Conservation (phyloP, 2,329 filamentous ascomycete genomes). For the Fusarium sp. region DNA sequence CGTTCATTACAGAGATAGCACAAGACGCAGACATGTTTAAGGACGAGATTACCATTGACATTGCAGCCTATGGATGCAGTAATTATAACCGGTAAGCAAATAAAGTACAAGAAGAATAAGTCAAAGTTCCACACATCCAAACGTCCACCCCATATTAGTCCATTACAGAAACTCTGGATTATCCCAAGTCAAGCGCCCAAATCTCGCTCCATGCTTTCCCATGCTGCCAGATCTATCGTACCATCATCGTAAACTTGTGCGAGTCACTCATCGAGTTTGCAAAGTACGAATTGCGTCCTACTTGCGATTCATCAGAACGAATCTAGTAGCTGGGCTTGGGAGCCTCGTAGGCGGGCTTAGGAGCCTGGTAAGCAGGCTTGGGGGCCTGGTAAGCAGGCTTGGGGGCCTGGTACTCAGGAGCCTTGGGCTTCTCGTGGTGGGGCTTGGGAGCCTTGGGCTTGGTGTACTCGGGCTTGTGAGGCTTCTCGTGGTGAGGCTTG, state of each 20-base stretch:
- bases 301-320: neutral
- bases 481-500: slow-evolving; percentile 1
- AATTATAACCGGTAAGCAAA: slow-evolving; percentile 13
- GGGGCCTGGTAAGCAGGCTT: neutral
- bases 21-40: no score
- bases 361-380: neutral
- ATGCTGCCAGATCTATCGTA: neutral
- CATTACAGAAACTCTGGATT: neutral
- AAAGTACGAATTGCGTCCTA: neutral
- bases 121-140: neutral
- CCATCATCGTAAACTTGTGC: neutral
- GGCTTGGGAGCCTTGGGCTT: neutral
- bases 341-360: no score
- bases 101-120: slow-evolving; percentile 11
- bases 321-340: neutral
- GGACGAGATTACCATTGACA: neutral
- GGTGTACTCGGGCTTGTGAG: neutral
- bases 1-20: no score
- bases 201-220: neutral
- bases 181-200: neutral
- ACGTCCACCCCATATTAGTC: neutral
- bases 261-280: neutral
- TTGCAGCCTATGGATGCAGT: neutral
- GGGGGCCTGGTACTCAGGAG: neutral
- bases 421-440: neutral